Percentiles rank a stretch among this genome's conserved stretches.
phyloP scores from a whole-genome alignment of 2,329 filamentous ascomycete species.

The Colletotrichum gloeosporioides region DNA sequence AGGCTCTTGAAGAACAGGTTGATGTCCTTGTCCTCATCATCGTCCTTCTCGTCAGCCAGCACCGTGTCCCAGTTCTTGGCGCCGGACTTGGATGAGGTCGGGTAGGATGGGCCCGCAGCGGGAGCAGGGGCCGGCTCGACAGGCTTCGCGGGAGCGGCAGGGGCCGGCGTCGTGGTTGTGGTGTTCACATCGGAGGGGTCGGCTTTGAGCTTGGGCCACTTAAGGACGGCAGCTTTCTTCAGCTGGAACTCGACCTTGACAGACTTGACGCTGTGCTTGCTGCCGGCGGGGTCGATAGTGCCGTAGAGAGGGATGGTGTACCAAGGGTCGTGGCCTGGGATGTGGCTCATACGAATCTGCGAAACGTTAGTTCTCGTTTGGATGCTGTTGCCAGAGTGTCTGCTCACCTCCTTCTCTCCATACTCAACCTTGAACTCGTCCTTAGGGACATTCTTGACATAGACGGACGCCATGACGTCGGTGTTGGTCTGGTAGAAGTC shows the following conservation, averaged over 20 bases:
- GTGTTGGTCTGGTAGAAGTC: slow-evolving; percentile 39
- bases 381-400: rapidly evolving
- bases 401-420: slow-evolving; percentile 24
- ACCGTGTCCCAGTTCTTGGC: slow-evolving; percentile 92
- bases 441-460: slow-evolving; percentile 47
- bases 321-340: slow-evolving; percentile 20
- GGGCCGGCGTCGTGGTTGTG: background rate
- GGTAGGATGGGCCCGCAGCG: slow-evolving; percentile 66
- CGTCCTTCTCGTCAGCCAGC: slow-evolving; percentile 55
- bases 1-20: slow-evolving; percentile 91
- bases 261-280: slow-evolving; percentile 69
- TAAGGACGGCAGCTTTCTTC: slow-evolving; percentile 69
- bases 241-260: slow-evolving; percentile 83
- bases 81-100: slow-evolving; percentile 83
- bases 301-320: slow-evolving; percentile 56
- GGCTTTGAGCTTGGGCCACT: slow-evolving; percentile 60
- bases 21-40: slow-evolving; percentile 66
- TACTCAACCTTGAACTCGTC: slow-evolving; percentile 44
- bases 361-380: background rate
- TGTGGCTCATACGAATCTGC: slow-evolving; percentile 21
- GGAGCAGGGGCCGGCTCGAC: background rate
- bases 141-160: slow-evolving; percentile 5
- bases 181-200: slow-evolving; percentile 2
- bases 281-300: slow-evolving; percentile 65
- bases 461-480: slow-evolving; percentile 43